Base-by-base conservation (phyloP, 352 stramenopile species). In the Pythium graminicola region DNA sequence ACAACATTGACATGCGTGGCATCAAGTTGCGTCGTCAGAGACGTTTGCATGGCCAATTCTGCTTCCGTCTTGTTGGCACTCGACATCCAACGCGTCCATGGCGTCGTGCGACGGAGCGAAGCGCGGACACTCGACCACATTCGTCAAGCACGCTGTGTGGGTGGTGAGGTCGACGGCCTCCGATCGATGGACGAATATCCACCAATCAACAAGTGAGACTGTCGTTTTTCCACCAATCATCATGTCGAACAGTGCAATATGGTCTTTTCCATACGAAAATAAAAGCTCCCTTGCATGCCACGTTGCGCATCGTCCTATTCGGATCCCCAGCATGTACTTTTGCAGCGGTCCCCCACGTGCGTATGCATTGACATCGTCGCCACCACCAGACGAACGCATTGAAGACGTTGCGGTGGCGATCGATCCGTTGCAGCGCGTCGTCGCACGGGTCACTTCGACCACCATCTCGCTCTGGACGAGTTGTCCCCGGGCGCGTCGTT, bases 1-100 rank as follows among this genome's bases (percentile, higher is more conserved):
- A 76, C 70, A 22, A 95, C 83, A 42, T 88, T 86, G 45, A 93
- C 82, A 64, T 93, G 74, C 38, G 76, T 72, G 17, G 85, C 81
- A 31, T 82, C 67, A 32, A 95, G 70, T 39, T 75, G 65, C 48
- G 57, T 36, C 54, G 63, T 51, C 23, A 95, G 69, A 38, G 77
- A 65, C 44, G 17, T 22, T 54, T 88, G 74, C 84, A 95, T 95
- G 13, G 76, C 67, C 39, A 72, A 54, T 60, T 95, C 84, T 0
- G 73, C 74, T 22, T 85, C 70, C 10, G 50, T 69, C 20, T 61
- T 65, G 28, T 53, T 69, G 33, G 51, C 45, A 19, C n/a, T n/a
- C n/a, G n/a, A n/a, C n/a, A 65, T 8, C 50, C 49, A 64, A 32
- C 58, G 51, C 29, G 40, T 31, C 6, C 16, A 7, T 17, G 22